These are phyloP conservation scores for Bipolaris cookei DNA, from an alignment of 2,329 filamentous ascomycete genomes.

Conservation along the genomic window DNA sequence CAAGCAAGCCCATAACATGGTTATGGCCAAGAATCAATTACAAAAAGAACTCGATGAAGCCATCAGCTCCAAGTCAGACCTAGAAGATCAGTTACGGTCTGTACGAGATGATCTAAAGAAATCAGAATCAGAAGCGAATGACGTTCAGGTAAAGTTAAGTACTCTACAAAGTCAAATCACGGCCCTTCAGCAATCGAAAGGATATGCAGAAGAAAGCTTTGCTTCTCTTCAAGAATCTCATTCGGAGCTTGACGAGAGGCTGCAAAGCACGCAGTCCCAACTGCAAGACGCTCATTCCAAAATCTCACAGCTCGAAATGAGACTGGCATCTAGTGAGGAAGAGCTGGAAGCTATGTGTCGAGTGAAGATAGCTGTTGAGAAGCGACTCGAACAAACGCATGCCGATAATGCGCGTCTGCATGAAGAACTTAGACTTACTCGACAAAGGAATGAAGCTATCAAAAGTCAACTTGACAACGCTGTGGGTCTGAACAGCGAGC, in stretches of 20 bases:
- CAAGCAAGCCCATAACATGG: constrained; percentile 9
- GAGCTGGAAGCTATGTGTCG: constrained; percentile 26
- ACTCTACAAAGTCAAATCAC: constrained; percentile 26
- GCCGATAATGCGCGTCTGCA: constrained; percentile 27
- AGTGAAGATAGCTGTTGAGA: constrained; percentile 22
- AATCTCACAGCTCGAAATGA: constrained; percentile 12
- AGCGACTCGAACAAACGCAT: constrained; percentile 22
- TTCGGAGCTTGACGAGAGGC: constrained; percentile 21
- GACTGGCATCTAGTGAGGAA: constrained; percentile 23
- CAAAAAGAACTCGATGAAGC: constrained; percentile 17
- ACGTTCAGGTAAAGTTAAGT: constrained; percentile 20
- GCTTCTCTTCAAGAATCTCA: constrained; percentile 20
- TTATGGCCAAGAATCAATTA: constrained; percentile 13
- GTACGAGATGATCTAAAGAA: constrained; percentile 19
- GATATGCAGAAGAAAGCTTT: constrained; percentile 27
- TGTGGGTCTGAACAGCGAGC: constrained; percentile 14
- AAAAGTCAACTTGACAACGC: constrained; percentile 18
- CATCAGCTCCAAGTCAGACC: constrained; percentile 1
- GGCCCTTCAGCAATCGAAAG: constrained; percentile 24
- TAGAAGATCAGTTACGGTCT: constrained; percentile 18
- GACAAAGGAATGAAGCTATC: constrained; percentile 15
- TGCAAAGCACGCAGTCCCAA: constrained; percentile 23
- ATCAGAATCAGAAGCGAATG: constrained; percentile 17
- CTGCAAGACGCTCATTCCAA: constrained; percentile 22
- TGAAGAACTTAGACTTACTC: constrained; percentile 25